Percentiles rank a stretch among this genome's conserved stretches.
Evolutionary conservation across 1,139 yeast genomes (phyloP).

Genomic region (Blastobotrys indianensis): DNA sequence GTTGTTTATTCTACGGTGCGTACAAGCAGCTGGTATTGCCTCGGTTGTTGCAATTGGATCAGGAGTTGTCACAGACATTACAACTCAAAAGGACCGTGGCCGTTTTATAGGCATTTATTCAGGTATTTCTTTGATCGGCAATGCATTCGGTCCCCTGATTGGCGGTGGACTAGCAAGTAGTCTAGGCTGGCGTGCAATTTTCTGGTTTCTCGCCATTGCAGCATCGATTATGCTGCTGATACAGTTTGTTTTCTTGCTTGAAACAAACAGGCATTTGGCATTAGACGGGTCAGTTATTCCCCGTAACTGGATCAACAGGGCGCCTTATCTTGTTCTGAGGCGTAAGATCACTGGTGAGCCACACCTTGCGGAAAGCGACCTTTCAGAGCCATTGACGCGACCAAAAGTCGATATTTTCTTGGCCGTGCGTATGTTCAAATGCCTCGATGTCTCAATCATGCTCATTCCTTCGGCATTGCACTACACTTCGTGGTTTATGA

Average conservation of each 20-base stretch:
- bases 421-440: slow-evolving; percentile 31
- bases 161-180: slow-evolving; percentile 60
- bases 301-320: slow-evolving; percentile 33
- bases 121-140: slow-evolving; percentile 65
- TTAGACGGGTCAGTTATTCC: slow-evolving; percentile 63
- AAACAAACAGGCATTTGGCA: slow-evolving; percentile 60
- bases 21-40: slow-evolving; percentile 66
- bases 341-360: slow-evolving; percentile 18
- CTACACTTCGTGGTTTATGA: slow-evolving; percentile 62
- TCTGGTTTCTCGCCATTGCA: slow-evolving; percentile 64
- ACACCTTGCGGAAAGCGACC: slow-evolving; percentile 16
- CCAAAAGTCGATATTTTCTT: slow-evolving; percentile 35
- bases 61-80: slow-evolving; percentile 65
- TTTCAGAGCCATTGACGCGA: slow-evolving; percentile 29
- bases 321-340: slow-evolving; percentile 35
- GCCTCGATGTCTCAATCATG: slow-evolving; percentile 35
- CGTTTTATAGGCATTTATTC: slow-evolving; percentile 52
- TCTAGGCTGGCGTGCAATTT: slow-evolving; percentile 70
- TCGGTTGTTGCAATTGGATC: slow-evolving; percentile 61
- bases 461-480: slow-evolving; percentile 53
- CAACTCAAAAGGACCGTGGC: slow-evolving; percentile 59
- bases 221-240: slow-evolving; percentile 41
- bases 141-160: slow-evolving; percentile 67
- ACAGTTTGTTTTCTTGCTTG: slow-evolving; percentile 47
- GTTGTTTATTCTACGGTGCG: slow-evolving; percentile 52